A percentile compares a stretch with the other conserved stretches of the same genome.
Evolutionary conservation across 192 early-diverging fungal genomes (phyloP).

Genomic region (Umbelopsis sp.): DNA sequence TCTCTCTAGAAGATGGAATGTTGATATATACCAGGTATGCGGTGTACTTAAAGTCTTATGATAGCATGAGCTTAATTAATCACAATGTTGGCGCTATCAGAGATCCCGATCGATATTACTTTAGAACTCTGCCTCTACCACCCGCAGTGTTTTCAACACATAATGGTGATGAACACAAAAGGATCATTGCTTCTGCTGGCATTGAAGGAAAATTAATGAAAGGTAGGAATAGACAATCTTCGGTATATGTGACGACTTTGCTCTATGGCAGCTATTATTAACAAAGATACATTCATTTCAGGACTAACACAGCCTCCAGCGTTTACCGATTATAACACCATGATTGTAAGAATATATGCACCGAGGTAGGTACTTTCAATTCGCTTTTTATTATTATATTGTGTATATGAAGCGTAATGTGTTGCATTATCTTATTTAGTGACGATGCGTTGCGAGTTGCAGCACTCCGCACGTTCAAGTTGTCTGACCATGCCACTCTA

Average conservation of each 20-base stretch:
- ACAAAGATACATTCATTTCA: too few relatives aligned
- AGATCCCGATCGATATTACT: constrained; percentile 11
- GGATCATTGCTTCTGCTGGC: neutral
- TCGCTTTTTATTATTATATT: neutral
- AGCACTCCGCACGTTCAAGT: neutral
- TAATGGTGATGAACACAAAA: neutral
- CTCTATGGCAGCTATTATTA: neutral
- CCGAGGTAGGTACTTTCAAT: neutral
- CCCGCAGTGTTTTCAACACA: neutral
- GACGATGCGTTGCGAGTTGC: neutral
- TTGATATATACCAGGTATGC: constrained; percentile 38
- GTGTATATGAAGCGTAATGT: neutral
- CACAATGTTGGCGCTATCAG: neutral
- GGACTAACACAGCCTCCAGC: neutral
- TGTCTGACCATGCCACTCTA: neutral
- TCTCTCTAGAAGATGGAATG: constrained; percentile 26
- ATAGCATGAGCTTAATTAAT: neutral
- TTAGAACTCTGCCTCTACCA: constrained; percentile 5
- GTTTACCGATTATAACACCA: neutral
- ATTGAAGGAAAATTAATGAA: neutral
- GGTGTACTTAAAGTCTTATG: neutral
- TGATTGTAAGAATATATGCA: neutral
- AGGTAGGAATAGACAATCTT: neutral
- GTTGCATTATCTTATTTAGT: neutral
- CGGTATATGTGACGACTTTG: neutral